Base-by-base conservation (phyloP, 371 early-diverging fungal genomes). In the Mucor ambiguus region DNA sequence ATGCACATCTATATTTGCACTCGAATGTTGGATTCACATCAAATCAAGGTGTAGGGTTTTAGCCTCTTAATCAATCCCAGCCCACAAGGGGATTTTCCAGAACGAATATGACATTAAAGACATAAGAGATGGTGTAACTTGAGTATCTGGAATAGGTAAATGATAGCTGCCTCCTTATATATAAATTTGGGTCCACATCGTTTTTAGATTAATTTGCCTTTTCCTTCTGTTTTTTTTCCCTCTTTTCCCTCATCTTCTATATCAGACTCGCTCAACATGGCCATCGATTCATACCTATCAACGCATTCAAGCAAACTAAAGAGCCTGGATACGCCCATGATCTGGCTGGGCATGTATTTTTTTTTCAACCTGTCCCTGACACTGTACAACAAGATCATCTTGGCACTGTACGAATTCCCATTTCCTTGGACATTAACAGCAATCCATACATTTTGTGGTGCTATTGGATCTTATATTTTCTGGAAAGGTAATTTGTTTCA, bases 391-490 rank as follows among this genome's bases (percentile, higher is more conserved):
- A 96, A 96, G 81, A 84, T 89, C 54, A 87, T 96, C 60, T 78
- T 95, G 69, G 83, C 87, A 61, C 73, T 87, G 52, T 87, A 88
- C 69, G 69, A 83, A 18, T 96, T 95, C 73, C 84, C 86, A 12
- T 94, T 90, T 69, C 96, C 96, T 5, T 96, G 96, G 96, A 87
- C 91, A 28, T 75, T 96, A 10, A 95, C 96, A 0, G 93, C 92
- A 2, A 84, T 93, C 60, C 96, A 96, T 68, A 89, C 91, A 4
- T 71, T 93, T 14, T 86, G 88, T 60, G 87, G 91, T 48, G 83
- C 88, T n/a, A 72, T 90, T 32, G 94, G 93, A 1, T 85, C 84
- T 58, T 83, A 78, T 54, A 49, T 76, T 18, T 85, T 91, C 58
- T 83, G 74, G 54, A 66, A 71, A 61, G 35, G 75, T 33, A 90